Base-by-base conservation (phyloP, 768 basidiomycete species). In the Tricholoma terreum region DNA sequence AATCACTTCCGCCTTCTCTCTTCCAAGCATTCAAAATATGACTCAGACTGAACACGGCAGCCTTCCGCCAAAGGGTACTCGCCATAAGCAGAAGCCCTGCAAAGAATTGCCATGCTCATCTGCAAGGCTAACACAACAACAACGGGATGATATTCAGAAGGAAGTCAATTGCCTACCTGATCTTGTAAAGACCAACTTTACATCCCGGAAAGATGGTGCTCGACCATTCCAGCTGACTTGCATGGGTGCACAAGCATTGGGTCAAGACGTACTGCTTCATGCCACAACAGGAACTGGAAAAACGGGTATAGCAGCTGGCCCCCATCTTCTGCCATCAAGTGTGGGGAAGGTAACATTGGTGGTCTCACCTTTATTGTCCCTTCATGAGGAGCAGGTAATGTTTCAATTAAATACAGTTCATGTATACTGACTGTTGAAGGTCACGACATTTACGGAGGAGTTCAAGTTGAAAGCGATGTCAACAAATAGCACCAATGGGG, bases 321-420 rank as follows among this genome's bases (percentile, higher is more conserved):
- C 76, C 4, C 70, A 77, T 56, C 52, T 68, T 0, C 69, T 65
- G 24, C 59, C 60, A 3, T 52, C 15, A 6, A 65, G 59, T 21
- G 59, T 67, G 34, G 70, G 68, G 4, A 69, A 66, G 55, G 65
- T 75, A 0, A 75, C 74, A 0, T 58, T 79, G 2, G 64, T 77
- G 63, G 66, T 78, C 0, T 75, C 73, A 6, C 77, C 76, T 2
- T 57, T 78, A 1, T 62, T 77, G 1, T 69, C 72, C 0, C 69
- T 78, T 1, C 74, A 78, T 21, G 71, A 76, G 0, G 74, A 78
- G 54, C 67, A 69, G 66, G 73, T 73, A 12, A n/a, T n/a, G n/a
- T n/a, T n/a, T n/a, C n/a, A n/a, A n/a, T n/a, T n/a, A n/a, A n/a
- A n/a, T n/a, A n/a, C n/a, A n/a, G n/a, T n/a, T n/a, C n/a, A n/a